These are phyloP conservation scores for Botrytis fabae DNA, from an alignment of 2,329 filamentous ascomycete species.

Conservation along the genomic window DNA sequence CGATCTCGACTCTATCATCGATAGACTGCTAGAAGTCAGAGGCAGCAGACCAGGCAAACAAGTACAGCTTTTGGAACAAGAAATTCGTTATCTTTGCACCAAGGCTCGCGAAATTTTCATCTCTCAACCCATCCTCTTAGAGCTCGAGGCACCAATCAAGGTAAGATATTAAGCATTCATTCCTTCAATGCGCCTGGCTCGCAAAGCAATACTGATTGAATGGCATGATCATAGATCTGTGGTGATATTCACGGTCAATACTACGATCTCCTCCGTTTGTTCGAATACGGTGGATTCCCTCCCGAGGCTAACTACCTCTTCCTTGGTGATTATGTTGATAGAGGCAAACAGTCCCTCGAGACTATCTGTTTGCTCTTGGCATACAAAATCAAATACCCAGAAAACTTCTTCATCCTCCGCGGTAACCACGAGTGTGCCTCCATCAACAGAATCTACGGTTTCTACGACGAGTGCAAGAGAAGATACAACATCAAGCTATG, in stretches of 20 bases:
- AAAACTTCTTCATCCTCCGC: constrained; percentile 98
- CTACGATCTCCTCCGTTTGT: constrained; percentile 93
- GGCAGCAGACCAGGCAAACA: constrained; percentile 98
- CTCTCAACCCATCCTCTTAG: constrained; percentile 94
- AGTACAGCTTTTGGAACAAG: constrained; percentile 92
- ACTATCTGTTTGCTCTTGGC: constrained; percentile 95
- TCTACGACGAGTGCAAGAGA: constrained; percentile 99
- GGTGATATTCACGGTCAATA: constrained; percentile 99
- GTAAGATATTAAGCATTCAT: constrained; percentile 49
- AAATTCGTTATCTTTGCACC: constrained; percentile 96
- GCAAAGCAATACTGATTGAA: constrained; percentile 23
- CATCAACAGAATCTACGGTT: constrained; percentile 98
- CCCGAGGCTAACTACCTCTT: constrained; percentile 99
- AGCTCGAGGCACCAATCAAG: constrained; percentile 99
- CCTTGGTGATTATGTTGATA: constrained; percentile 97
- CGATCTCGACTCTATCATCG: constrained; percentile 99
- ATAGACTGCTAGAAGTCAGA: constrained; percentile 94
- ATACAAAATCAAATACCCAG: constrained; percentile 99
- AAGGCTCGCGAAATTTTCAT: constrained; percentile 99
- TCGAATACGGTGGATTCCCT: constrained; percentile 97
- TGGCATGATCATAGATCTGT: constrained; percentile 69
- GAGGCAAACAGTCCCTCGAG: constrained; percentile 98
- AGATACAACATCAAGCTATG: constrained; percentile 99
- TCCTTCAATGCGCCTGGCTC: background rate
- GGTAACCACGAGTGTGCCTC: constrained; percentile 99